Base-by-base conservation (phyloP, 1,139 yeast genomes). In the Yamadazyma songkhlaensis region DNA sequence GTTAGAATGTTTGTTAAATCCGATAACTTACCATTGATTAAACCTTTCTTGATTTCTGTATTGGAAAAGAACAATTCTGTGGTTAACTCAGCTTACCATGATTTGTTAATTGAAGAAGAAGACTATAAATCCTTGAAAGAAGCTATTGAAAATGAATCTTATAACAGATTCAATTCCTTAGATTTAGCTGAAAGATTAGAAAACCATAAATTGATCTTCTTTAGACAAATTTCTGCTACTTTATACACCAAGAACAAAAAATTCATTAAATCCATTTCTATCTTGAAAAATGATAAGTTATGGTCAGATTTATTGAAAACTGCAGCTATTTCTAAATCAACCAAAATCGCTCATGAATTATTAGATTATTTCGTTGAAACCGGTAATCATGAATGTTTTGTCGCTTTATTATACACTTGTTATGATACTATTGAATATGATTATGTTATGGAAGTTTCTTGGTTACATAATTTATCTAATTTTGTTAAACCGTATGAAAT, bases 281-380 rank as follows among this genome's bases (percentile, higher is more conserved):
- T 92, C 45, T 77, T 90, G 57, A 92, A 92, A 72, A 79, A 84
- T 46, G 97, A 92, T 69, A 89, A 87, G 64, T 73, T 92, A 53
- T 92, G 97, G 97, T 75, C 84, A 47, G 97, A 90, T 60, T 89
- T 96, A 48, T 85, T 94, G 57, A 87, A 81, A 57, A 90, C 97
- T 9, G 96, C 95, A 29, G 80, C 96, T n/a, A 64, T 80, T 41
- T 88, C 97, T 13, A 79, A 78, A 48, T 83, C 84, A 49, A 59
- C 78, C 17, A 89, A 86, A 59, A 83, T 92, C 57, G 90, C 95
- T 22, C 95, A 88, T 60, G 98, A 90, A 44, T 72, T 88, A 48
- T 71, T 92, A 59, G 79, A 84, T 44, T 94, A 92, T 69, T 92
- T 92, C 62, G 97, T 94, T 44, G 97, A 90, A 56, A 89, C 95